Evolutionary conservation across 345 rosid species (phyloP), one percentile per base, ranked within the genome.

Genomic region (Fremontodendron californicum): DNA sequence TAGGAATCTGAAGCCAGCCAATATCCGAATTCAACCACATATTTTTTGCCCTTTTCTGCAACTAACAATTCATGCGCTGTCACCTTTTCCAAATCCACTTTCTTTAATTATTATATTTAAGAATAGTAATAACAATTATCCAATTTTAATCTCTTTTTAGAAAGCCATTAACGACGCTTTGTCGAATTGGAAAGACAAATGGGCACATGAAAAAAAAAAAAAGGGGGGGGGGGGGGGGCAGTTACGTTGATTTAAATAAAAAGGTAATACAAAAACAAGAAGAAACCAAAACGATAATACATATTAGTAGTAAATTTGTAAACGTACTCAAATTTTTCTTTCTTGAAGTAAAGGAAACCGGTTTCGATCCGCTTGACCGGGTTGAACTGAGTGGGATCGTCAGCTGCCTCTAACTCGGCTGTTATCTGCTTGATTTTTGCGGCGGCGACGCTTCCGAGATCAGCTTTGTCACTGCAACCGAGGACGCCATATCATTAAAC

Each of bases 301-400:
- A 58, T 3, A 27, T 25, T 58, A 35, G 9, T 23, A 19, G 48
- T 29, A 12, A 12, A 27, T 39, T 68, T 25, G 18, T 1, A 3
- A 35, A 84, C 96, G 49, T 81, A 96, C 99, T 89, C 87, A 64
- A 76, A 94, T 87, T 88, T 94, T 88, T 91, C 89, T 1, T 78
- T 83, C 89, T 87, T 96, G 86, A 96, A 96, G 37, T 86, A 89
- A 15, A 51, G 39, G 83, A 96, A 96, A 55, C 99, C 99, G 78
- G 90, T 37, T 69, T 85, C 92, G 58, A 96, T 82, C 78, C 90
- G 79, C 76, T 83, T 81, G 23, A 81, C 81, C 45, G 99, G 89
- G 83, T 92, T 86, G 21, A 84, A 82, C 45, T 78, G 81, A 1
- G 42, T 73, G 40, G 89, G 81, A 33, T 74, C 86, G 48, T 88